phyloP scores from a whole-genome alignment of 305 asterid genomes.

The Fraxinus sp. region DNA sequence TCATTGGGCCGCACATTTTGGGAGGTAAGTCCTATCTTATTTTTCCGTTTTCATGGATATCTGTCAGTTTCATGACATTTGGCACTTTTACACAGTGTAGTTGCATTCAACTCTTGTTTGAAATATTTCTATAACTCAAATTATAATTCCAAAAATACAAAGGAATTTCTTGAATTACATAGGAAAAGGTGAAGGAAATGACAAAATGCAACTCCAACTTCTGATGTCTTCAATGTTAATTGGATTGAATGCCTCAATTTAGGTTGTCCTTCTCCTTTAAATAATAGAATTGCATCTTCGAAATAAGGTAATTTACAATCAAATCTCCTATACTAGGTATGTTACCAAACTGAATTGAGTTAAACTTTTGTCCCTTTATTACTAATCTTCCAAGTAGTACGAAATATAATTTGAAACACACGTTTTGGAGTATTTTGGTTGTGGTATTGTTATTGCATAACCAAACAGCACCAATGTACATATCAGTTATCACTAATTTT shows the following conservation, averaged over 20 bases:
- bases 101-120: background rate
- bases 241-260: background rate
- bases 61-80: background rate
- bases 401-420: background rate
- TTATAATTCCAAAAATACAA: background rate
- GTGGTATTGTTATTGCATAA: background rate
- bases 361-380: background rate
- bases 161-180: background rate
- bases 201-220: background rate
- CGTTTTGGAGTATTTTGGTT: background rate
- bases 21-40: constrained; percentile 52
- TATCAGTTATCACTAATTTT: background rate
- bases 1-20: constrained; percentile 98
- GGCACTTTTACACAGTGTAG: background rate
- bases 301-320: background rate
- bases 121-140: background rate
- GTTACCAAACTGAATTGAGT: background rate
- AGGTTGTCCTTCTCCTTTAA: background rate
- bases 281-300: background rate
- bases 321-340: background rate
- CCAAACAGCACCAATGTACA: background rate
- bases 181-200: background rate
- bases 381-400: background rate
- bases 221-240: background rate
- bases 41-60: background rate